A percentile compares a stretch with the other conserved stretches of the same genome.
Conservation (phyloP, 129 eudicot species). For the Mikania micrantha region DNA sequence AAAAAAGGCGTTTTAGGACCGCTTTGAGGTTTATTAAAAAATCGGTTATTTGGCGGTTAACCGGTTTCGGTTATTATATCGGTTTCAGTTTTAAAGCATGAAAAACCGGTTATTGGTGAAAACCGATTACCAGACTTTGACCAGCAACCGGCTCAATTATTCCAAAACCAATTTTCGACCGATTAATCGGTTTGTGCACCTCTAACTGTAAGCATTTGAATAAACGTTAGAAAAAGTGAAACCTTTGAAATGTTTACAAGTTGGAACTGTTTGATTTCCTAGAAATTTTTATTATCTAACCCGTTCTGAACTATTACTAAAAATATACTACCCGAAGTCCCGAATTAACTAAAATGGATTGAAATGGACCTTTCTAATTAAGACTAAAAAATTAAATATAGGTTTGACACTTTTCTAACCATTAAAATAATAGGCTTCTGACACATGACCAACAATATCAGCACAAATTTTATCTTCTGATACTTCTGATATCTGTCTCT, state of each 20-base stretch:
- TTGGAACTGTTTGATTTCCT: not conserved
- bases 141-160: too few species aligned
- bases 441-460: constrained; percentile 57
- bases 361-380: not conserved
- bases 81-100: too few species aligned
- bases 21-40: too few species aligned
- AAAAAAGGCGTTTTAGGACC: too few species aligned
- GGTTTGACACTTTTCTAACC: constrained; percentile 41
- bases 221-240: not conserved
- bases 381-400: not conserved
- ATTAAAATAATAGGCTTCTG: constrained; percentile 67
- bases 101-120: too few species aligned
- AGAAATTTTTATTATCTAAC: not conserved
- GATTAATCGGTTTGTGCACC: too few species aligned
- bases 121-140: too few species aligned
- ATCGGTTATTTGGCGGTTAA: too few species aligned
- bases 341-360: not conserved
- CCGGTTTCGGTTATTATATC: too few species aligned
- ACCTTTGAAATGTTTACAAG: not conserved
- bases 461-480: constrained; percentile 47
- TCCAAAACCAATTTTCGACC: too few species aligned
- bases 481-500: constrained; percentile 25
- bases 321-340: too few species aligned
- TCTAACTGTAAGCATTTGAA: not conserved
- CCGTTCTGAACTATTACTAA: not conserved